Base-by-base conservation (phyloP, 345 rosid genomes). In the Tarenaya hassleriana region DNA sequence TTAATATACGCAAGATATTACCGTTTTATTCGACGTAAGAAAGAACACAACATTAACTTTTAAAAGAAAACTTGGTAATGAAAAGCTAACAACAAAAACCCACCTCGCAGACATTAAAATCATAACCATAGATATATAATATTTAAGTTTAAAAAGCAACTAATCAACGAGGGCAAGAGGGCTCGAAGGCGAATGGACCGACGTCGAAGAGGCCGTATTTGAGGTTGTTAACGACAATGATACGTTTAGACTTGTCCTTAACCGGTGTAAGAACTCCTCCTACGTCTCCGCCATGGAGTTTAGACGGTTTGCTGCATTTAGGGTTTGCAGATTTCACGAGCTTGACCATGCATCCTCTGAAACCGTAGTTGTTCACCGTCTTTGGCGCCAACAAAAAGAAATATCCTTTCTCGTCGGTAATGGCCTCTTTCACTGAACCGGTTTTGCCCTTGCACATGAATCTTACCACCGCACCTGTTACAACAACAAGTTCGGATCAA, bases 141-240 rank as follows among this genome's bases (percentile, higher is more conserved):
- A 63, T 31, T 69, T n/a, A n/a, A n/a, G n/a, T n/a, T n/a, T n/a
- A n/a, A n/a, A n/a, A n/a, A n/a, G n/a, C n/a, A n/a, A n/a, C n/a
- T n/a, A n/a, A n/a, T n/a, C 61, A 83, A 62, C 44, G 72, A 1
- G 56, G 69, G 60, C 98, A 92, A 29, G 62, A 61, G 51, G 96
- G 86, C 47, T 81, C 84, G 33, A 81, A 92, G 9, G 94, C 98
- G 24, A 88, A 75, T 5, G 96, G 98, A 1, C 96, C 96, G 24
- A 78, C 94, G 10, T 62, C 54, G 75, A 50, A 88, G 52, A 92
- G 71, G 19, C 63, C 70, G 34, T 55, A 83, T 0, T 72, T 68
- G 6, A 44, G 57, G 24, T 79, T 79, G 21, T 67, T 49, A 3
- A 60, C 24, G 1, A 61, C 42, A 38, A 59, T 55, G 13, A 51